Conservation (phyloP, 352 stramenopile species). For the Globisporangium splendens region DNA sequence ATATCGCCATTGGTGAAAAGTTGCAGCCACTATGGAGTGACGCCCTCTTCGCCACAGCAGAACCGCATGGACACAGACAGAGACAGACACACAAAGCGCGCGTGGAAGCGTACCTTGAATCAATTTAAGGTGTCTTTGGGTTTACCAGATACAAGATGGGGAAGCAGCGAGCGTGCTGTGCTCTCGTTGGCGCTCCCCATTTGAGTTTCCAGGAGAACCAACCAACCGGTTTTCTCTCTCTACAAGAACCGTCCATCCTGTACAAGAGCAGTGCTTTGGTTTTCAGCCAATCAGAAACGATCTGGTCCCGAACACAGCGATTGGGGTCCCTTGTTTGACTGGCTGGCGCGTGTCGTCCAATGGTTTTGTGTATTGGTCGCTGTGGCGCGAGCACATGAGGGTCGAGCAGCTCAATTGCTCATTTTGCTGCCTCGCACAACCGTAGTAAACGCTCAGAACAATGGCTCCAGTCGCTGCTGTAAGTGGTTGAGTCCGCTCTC, state of each 20-base stretch:
- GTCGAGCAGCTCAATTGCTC: conserved; percentile 15
- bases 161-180: conserved; percentile 1
- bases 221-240: conserved; percentile 45
- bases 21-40: no score
- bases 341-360: conserved; percentile 22
- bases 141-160: conserved; percentile 90
- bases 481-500: conserved; percentile 21
- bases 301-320: neutral
- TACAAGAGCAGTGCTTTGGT: conserved; percentile 14
- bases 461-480: conserved; percentile 51
- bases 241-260: conserved; percentile 28
- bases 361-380: conserved; percentile 16
- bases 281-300: conserved; percentile 34
- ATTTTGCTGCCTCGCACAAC: conserved; percentile 26
- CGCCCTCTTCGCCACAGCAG: neutral
- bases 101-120: conserved; percentile 77
- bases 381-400: neutral
- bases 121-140: conserved; percentile 89
- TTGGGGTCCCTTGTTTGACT: conserved; percentile 3
- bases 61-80: conserved; percentile 1
- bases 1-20: no score
- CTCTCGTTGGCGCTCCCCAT: neutral
- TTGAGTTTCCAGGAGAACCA: conserved; percentile 19
- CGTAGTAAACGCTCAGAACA: conserved; percentile 25
- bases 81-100: neutral